These are phyloP conservation scores for Conticribra guillardii DNA, from an alignment of 108 stramenopile genomes.

Conservation along the genomic window DNA sequence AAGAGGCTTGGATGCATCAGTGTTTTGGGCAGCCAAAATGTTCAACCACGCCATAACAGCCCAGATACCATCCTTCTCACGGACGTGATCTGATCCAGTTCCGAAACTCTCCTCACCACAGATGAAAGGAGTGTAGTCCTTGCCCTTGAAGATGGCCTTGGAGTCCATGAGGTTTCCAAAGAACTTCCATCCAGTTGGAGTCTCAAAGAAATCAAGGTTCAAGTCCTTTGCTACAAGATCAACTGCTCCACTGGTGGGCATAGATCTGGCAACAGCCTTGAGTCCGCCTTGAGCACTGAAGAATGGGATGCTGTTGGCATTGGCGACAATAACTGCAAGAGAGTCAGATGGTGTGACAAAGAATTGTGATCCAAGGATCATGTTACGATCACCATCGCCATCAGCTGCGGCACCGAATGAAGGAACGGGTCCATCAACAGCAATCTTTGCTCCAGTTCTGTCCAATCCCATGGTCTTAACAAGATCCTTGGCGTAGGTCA, in stretches of 20 bases:
- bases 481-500: constrained; percentile 99
- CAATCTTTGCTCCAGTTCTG: constrained; percentile 81
- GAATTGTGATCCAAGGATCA: constrained; percentile 99
- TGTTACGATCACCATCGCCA: constrained; percentile 99
- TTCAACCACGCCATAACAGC: constrained; percentile 99
- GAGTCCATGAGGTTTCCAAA: constrained; percentile 99
- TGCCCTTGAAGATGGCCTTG: constrained; percentile 86
- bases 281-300: constrained; percentile 96
- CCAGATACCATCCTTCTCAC: constrained; percentile 99
- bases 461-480: constrained; percentile 93
- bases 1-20: constrained; percentile 78
- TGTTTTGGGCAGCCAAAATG: constrained; percentile 92
- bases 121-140: constrained; percentile 98
- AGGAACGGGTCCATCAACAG: constrained; percentile 77
- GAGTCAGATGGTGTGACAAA: constrained; percentile 99
- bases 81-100: constrained; percentile 97
- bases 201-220: constrained; percentile 95
- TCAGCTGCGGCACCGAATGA: constrained; percentile 99
- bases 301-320: constrained; percentile 96
- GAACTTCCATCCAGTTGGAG: constrained; percentile 99
- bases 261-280: constrained; percentile 97
- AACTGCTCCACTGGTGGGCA: constrained; percentile 99
- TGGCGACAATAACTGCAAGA: constrained; percentile 96
- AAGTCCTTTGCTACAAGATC: constrained; percentile 96
- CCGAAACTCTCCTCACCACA: constrained; percentile 99